Conservation (phyloP, 192 early-diverging fungal genomes). For the Tieghemiomyces parasiticus region DNA sequence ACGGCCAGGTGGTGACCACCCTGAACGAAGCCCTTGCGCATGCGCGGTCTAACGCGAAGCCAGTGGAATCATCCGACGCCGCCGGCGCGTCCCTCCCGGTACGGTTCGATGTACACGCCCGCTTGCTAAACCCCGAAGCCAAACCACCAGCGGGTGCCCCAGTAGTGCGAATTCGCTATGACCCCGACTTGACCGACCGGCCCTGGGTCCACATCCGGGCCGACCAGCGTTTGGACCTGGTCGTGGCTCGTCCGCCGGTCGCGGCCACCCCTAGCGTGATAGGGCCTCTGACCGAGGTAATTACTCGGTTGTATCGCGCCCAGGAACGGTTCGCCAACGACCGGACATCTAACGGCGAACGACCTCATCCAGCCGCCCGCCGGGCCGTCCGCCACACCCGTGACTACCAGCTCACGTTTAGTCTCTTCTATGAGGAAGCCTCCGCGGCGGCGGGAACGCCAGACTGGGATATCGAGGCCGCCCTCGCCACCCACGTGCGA, state of each 20-base stretch:
- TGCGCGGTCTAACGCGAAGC: no score
- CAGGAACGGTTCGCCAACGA: neutral
- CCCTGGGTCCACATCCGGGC: neutral
- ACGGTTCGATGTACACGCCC: no score
- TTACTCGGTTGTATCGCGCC: neutral
- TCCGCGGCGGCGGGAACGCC: slow-evolving; percentile 35
- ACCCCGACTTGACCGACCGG: no score
- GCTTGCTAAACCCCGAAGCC: no score
- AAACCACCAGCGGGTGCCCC: no score
- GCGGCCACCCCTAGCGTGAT: neutral
- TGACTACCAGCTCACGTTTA: slow-evolving; percentile 61
- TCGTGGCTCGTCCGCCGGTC: neutral
- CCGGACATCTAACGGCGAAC: neutral
- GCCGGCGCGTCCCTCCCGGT: no score
- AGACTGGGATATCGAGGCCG: slow-evolving; percentile 72
- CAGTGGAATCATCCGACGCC: no score
- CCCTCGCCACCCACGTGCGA: slow-evolving; percentile 42
- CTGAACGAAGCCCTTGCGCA: no score
- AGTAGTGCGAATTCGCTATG: no score
- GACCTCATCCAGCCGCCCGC: neutral
- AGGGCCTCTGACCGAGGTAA: neutral
- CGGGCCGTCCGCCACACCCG: neutral
- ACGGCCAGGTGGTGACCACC: no score
- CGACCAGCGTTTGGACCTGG: neutral
- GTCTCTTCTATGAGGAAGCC: slow-evolving; percentile 65